phyloP scores from a whole-genome alignment of 1,284 basidiomycete species.

The Apiotrichum montevideense region DNA sequence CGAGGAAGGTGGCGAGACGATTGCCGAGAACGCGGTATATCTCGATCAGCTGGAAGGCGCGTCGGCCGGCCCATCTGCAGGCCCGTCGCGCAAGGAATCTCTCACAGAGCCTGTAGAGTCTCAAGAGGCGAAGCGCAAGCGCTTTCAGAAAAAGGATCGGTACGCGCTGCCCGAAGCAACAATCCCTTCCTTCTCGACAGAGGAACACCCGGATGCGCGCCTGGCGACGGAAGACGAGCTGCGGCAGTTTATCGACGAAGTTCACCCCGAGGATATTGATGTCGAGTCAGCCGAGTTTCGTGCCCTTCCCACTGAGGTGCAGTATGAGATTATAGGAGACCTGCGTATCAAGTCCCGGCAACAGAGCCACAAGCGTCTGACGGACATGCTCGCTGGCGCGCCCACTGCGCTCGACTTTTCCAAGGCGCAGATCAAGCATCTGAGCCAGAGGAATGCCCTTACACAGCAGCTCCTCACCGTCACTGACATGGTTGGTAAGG shows the following conservation, averaged over 20 bases:
- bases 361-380: constrained; percentile 82
- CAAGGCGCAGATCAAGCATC: constrained; percentile 83
- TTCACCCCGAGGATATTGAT: constrained; percentile 88
- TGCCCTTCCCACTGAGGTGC: constrained; percentile 87
- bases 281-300: constrained; percentile 81
- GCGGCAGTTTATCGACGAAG: constrained; percentile 81
- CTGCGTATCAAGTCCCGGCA: constrained; percentile 86
- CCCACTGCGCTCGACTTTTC: constrained; percentile 90
- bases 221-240: constrained; percentile 91
- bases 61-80: not conserved
- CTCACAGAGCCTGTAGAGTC: not conserved
- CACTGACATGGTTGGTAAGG: constrained; percentile 86
- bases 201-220: constrained; percentile 69
- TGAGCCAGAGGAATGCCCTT: constrained; percentile 81
- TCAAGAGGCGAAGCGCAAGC: constrained; percentile 18
- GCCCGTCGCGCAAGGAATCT: not conserved
- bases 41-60: constrained; percentile 68
- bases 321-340: constrained; percentile 98
- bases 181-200: constrained; percentile 52
- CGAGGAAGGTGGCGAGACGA: constrained; percentile 42
- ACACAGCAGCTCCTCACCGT: constrained; percentile 94
- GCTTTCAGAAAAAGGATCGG: constrained; percentile 59
- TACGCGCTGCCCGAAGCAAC: constrained; percentile 64
- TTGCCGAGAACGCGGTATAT: constrained; percentile 69
- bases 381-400: constrained; percentile 78